Evolutionary conservation across 1,284 basidiomycete genomes (phyloP), one percentile per base, ranked within the genome.

Genomic region (Naganishia cerealis): DNA sequence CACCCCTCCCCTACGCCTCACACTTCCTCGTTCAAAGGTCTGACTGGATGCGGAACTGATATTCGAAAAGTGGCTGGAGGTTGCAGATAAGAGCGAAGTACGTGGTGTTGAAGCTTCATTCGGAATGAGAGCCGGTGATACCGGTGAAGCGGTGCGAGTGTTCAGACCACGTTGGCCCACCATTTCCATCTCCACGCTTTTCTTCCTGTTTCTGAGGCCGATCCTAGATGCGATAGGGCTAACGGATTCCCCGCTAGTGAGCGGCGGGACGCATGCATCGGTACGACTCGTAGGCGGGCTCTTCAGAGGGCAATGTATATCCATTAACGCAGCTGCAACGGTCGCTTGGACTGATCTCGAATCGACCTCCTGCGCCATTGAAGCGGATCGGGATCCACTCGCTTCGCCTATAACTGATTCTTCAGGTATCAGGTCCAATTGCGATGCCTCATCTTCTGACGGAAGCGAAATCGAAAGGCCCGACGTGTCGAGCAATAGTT

Each of bases 191-290:
- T 21, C 46, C 46, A 50, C n/a, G 8, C n/a, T 50, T 9, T 50
- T 21, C 46, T 24, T 50, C 24, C 46, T 50, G n/a, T 50, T 50
- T 50, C 46, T n/a, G 24, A 50, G 46, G n/a, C 46, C 46, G n/a
- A 50, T 50, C 46, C 46, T 50, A 2, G 46, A 50, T 50, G 46
- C 46, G 46, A 50, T 50, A 21, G 46, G 46, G 21, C 46, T 50
- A 24, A 50, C n/a, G 24, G 46, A 50, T 50, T 24, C 21, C 13
- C 8, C 46, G 15, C 24, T 6, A n/a, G 21, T 12, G 0, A 9
- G 46, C 21, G n/a, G 24, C 7, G 46, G 8, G 24, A 9, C 46
- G 21, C 0, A 24, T 24, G 46, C 21, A 7, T 50, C 9, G 24
- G 7, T 10, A 10, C 21, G 46, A n/a, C n/a, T 50, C n/a, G 46